Evolutionary conservation across 2,329 filamentous ascomycete species (phyloP), one percentile per base, ranked within the genome.

Genomic region (Aspergillus texensis): DNA sequence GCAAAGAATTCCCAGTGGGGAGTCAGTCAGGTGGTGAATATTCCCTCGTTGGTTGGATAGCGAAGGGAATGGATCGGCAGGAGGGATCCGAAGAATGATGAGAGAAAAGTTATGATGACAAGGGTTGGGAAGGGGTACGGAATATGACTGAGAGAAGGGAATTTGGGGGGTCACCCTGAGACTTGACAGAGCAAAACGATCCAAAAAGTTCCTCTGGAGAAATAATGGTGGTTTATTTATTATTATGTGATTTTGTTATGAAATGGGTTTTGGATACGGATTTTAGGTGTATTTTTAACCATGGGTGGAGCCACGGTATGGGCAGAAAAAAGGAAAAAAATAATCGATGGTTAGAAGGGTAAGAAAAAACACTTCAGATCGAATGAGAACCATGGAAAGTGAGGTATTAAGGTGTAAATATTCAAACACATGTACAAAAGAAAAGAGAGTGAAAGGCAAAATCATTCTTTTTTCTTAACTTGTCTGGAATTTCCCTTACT

Each of bases 21-120:
- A 30, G 41, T 26, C 26, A 54, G 58, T 54, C 30, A 54, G 58
- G 21, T 32, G 52, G 58, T 54, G 50, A 46, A 55, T 21, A 50
- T 45, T 60, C 58, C 58, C 46, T 48, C 32, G 48, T 60, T 54
- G 58, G 58, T 41, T 30, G 48, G 21, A 24, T 56, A 62, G 64
- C 39, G 39, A 41, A 63, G 62, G 68, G 74, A 77, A 77, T 75
- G 75, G 75, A 77, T 77, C 75, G 74, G 69, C 75, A 75, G 73
- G 73, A 76, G 72, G 72, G 71, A 72, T 74, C 68, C 62, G 48
- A 69, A 71, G 69, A 73, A 74, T 74, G 72, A 50, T 26, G 30
- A 46, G 58, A 55, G 48, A 54, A 58, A 55, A 34, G 52, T 55
- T 39, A 55, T 60, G 57, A 62, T 59, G 58, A 58, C 52, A 53